Evolutionary conservation across 192 early-diverging fungal species (phyloP), one percentile per base, ranked within the genome.

Genomic region (Coemansia sp.): DNA sequence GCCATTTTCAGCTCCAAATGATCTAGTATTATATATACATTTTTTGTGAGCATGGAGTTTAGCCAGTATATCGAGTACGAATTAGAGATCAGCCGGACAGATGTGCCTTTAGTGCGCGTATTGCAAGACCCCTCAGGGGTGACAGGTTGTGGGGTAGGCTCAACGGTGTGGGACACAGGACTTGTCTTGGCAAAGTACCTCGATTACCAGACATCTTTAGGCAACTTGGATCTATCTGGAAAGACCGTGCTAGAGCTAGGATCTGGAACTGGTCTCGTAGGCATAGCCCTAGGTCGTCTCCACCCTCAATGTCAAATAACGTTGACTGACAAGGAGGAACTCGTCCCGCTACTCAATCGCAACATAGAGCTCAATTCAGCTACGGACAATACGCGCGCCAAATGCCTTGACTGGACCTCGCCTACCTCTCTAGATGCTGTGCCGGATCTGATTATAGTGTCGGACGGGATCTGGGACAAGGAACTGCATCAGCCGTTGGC

Each of bases 211-310:
- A 57, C 64, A 2, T 23, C 27, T 0, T 9, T 60, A 1, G 71
- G 71, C 36, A 66, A 58, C 0, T 34, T 80, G 36, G 65, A 75
- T 59, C 70, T 80, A 0, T 21, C 61, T 1, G 57, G 57, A 10
- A 80, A 80, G 32, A 75, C 73, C 0, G 69, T 80, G 0, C 34
- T 80, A 36, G 78, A 80, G 63, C 67, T 80, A 0, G 78, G 78
- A 2, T 42, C 78, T 2, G 78, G 78, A 12, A 80, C 78, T 12
- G 78, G 78, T 1, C 19, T 80, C 2, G 78, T 80, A 6, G 78
- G 78, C 17, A 63, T 80, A 11, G 45, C 73, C 0, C n/a, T 80
- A 8, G 65, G 73, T 5, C 58, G 45, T 6, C 25, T 80, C 48
- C 69, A 74, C n/a, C 78, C 78, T 29, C 4, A 48, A 25, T 38